These are phyloP conservation scores for Pestalotiopsis sp. DNA, from an alignment of 2,329 filamentous ascomycete genomes.

Conservation along the genomic window DNA sequence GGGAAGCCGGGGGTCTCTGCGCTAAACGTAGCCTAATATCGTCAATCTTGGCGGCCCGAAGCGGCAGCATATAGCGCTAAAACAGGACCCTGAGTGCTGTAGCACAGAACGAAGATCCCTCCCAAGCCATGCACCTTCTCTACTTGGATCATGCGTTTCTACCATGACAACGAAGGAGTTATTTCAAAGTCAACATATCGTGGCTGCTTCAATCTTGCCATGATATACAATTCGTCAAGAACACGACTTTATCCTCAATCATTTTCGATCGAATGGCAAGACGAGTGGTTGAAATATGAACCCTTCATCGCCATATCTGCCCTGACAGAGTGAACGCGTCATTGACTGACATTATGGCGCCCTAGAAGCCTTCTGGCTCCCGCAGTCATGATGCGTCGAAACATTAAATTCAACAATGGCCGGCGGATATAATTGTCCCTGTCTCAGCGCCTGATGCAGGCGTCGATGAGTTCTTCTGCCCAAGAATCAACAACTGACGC, in stretches of 20 bases:
- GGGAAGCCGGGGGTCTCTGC: not conserved
- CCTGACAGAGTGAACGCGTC: constrained; percentile 18
- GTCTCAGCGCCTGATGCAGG: not conserved
- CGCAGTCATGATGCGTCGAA: constrained; percentile 10
- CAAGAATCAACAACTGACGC: not conserved
- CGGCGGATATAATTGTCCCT: not conserved
- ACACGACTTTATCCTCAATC: not conserved
- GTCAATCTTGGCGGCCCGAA: not conserved
- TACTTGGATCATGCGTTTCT: not conserved
- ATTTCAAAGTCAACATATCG: too few relatives aligned
- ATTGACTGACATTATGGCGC: constrained; percentile 12
- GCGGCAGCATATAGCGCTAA: not conserved
- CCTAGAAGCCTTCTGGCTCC: not conserved
- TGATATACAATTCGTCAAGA: too few relatives aligned
- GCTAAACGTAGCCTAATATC: not conserved
- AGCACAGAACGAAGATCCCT: not conserved
- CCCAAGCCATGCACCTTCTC: not conserved
- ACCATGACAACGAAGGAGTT: not conserved
- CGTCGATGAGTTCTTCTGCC: not conserved
- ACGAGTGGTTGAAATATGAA: not conserved
- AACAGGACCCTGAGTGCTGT: not conserved
- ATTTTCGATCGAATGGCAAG: not conserved
- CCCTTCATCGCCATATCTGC: not conserved
- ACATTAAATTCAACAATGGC: not conserved
- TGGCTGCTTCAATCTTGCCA: too few relatives aligned